Conservation (phyloP, 352 stramenopile species). For the Globisporangium cystogenes region DNA sequence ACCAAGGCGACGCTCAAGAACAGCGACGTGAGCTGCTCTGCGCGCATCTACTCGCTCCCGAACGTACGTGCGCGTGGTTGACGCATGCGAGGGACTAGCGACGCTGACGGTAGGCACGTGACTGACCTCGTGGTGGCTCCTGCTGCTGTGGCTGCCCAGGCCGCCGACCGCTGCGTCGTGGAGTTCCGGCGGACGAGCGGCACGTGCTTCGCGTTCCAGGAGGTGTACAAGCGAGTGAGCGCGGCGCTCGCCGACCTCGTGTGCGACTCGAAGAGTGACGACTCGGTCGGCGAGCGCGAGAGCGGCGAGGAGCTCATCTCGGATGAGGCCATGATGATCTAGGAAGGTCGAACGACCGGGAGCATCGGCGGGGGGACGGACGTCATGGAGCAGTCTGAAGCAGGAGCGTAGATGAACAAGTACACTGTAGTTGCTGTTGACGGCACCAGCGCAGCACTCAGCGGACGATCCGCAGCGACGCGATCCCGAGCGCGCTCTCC, state of each 20-base stretch:
- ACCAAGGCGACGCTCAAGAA: conserved; percentile 56
- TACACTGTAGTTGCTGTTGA: not conserved
- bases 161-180: conserved; percentile 46
- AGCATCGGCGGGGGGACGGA: no score
- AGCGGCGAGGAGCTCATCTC: conserved; percentile 67
- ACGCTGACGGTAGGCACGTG: not conserved
- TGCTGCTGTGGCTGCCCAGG: conserved; percentile 16
- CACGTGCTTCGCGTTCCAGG: conserved; percentile 65
- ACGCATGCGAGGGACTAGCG: conserved; percentile 11
- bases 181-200: conserved; percentile 71
- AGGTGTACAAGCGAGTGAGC: conserved; percentile 67
- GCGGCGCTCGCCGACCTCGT: conserved; percentile 42
- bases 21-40: conserved; percentile 48
- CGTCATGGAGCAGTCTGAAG: not conserved
- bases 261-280: conserved; percentile 34
- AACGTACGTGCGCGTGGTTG: conserved; percentile 51
- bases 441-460: conserved; percentile 1
- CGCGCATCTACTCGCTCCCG: conserved; percentile 61
- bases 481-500: conserved; percentile 29
- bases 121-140: not conserved
- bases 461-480: conserved; percentile 46
- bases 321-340: conserved; percentile 83
- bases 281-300: conserved; percentile 19
- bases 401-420: not conserved
- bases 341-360: conserved; percentile 7